Conservation (phyloP, 306 rosid species). For the Acacia confusa region DNA sequence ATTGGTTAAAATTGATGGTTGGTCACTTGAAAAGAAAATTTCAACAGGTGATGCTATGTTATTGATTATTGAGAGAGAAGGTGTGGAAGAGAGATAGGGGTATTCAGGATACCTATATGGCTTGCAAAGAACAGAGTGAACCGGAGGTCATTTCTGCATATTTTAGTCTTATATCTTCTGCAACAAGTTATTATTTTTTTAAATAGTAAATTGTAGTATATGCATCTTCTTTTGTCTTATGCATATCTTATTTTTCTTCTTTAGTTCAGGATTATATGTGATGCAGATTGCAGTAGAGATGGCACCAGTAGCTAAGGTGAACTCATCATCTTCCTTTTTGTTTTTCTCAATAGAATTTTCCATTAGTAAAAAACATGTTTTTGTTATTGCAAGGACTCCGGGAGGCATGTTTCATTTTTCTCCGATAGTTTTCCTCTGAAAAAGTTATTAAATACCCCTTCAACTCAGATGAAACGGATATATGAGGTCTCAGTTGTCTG, state of each 20-base stretch:
- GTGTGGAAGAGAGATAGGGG: constrained; percentile 73
- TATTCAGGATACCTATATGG: constrained; percentile 60
- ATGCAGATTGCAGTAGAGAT: constrained; percentile 96
- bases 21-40: constrained; percentile 84
- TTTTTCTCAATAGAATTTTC: neutral
- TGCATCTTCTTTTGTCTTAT: constrained; percentile 42
- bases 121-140: constrained; percentile 63
- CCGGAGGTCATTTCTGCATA: constrained; percentile 64
- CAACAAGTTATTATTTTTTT: constrained; percentile 62
- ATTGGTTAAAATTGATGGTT: constrained; percentile 87
- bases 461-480: constrained; percentile 5
- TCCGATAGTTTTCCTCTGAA: neutral
- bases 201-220: constrained; percentile 13
- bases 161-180: constrained; percentile 62
- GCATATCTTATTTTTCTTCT: constrained; percentile 41
- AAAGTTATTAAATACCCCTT: neutral
- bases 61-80: constrained; percentile 79
- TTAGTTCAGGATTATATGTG: constrained; percentile 82
- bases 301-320: constrained; percentile 99
- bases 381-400: constrained; percentile 22
- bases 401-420: constrained; percentile 23
- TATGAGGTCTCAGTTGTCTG: constrained; percentile 23
- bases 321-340: constrained; percentile 18
- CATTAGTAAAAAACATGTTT: neutral
- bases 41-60: constrained; percentile 58